Evolutionary conservation across 495 filamentous ascomycete genomes (phyloP).

Genomic region (Aspergillus ellipticus): DNA sequence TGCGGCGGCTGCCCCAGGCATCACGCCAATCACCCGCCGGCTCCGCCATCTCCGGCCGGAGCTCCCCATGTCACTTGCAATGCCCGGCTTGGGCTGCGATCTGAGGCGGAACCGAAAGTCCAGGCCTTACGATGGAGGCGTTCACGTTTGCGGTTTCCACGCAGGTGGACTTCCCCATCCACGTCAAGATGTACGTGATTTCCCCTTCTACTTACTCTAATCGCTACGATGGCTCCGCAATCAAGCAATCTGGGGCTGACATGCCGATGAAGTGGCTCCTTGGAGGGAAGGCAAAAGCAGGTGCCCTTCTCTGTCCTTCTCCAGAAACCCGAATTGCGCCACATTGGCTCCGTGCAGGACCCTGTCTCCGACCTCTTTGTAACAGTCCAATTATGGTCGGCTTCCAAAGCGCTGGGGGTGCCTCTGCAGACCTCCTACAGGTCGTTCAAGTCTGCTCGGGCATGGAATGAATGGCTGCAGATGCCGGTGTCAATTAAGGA

Average conservation of each 20-base stretch:
- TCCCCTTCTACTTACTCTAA: background rate
- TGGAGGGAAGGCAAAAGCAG: constrained; percentile 82
- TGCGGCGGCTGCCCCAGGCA: background rate
- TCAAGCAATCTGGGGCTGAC: background rate
- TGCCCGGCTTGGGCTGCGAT: background rate
- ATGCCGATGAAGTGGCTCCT: constrained; percentile 58
- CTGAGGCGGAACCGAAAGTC: background rate
- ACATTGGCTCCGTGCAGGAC: constrained; percentile 76
- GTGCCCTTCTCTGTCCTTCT: constrained; percentile 76
- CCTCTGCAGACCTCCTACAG: constrained; percentile 91
- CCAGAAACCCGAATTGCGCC: constrained; percentile 70
- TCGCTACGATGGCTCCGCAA: background rate
- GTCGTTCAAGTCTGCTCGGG: constrained; percentile 71
- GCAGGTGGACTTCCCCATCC: constrained; percentile 69
- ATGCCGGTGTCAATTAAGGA: constrained; percentile 79
- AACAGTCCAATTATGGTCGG: constrained; percentile 90
- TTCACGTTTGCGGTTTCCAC: constrained; percentile 91
- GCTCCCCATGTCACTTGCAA: constrained; percentile 5
- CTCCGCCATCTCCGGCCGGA: background rate
- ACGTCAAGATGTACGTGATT: constrained; percentile 72
- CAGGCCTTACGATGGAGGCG: constrained; percentile 65
- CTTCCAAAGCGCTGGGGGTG: constrained; percentile 90
- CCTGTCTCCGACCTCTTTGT: constrained; percentile 83
- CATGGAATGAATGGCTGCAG: constrained; percentile 95
- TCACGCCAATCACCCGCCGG: constrained; percentile 4